phyloP scores from a whole-genome alignment of 306 rosid genomes.

The Morella rubra region DNA sequence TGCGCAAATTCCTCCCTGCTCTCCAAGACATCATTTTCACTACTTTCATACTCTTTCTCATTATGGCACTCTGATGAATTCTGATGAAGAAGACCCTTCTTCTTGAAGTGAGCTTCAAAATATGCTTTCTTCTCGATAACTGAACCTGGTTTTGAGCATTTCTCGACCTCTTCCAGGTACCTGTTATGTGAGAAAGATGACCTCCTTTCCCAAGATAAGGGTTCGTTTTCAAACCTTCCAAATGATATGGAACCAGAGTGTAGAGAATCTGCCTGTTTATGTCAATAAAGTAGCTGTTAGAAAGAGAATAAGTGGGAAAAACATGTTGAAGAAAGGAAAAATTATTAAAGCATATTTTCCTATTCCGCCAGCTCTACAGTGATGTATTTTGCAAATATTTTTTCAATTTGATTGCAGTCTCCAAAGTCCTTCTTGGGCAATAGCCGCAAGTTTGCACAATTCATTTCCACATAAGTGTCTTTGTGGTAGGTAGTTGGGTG shows the following conservation, averaged over 20 bases:
- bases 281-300: constrained; percentile 31
- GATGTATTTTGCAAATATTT: background rate
- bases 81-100: constrained; percentile 52
- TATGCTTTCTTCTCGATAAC: constrained; percentile 66
- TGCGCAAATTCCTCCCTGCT: constrained; percentile 44
- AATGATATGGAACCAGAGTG: constrained; percentile 84
- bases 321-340: constrained; percentile 9
- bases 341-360: background rate
- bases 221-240: constrained; percentile 73
- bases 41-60: constrained; percentile 24
- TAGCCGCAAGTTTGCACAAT: background rate
- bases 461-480: background rate
- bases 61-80: constrained; percentile 27
- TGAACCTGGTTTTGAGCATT: constrained; percentile 71
- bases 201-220: constrained; percentile 77
- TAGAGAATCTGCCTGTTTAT: constrained; percentile 61
- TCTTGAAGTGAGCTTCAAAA: constrained; percentile 82
- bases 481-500: background rate
- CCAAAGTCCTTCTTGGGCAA: background rate
- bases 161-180: constrained; percentile 81
- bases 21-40: constrained; percentile 44
- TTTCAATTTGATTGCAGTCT: background rate
- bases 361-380: constrained; percentile 1
- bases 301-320: background rate
- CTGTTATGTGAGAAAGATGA: constrained; percentile 72